These are phyloP conservation scores for Porcisia hertigi DNA, from an alignment of 208 protist genomes.

Conservation along the genomic window DNA sequence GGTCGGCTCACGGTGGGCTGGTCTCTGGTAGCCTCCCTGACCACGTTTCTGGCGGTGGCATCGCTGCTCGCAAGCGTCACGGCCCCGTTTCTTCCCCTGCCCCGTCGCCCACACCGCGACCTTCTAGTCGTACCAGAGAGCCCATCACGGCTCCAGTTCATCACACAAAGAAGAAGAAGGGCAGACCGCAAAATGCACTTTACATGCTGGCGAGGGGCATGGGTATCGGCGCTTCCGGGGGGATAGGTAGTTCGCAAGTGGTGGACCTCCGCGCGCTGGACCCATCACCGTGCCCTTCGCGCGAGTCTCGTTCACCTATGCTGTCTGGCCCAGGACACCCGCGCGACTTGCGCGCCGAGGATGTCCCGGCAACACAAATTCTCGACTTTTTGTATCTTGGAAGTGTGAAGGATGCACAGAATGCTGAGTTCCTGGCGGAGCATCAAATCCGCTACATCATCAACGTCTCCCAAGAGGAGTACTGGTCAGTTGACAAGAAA, in stretches of 20 bases:
- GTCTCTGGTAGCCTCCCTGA: background rate
- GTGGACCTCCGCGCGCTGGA: conserved; percentile 31
- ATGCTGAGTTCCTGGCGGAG: conserved; percentile 61
- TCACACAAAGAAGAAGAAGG: conserved; percentile 17
- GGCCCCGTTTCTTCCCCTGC: background rate
- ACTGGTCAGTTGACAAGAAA: conserved; percentile 72
- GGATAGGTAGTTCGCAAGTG: conserved; percentile 13
- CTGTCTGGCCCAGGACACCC: background rate
- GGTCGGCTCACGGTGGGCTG: background rate
- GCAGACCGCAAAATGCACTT: conserved; percentile 25
- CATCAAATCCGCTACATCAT: conserved; percentile 79
- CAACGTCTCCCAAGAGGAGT: conserved; percentile 87
- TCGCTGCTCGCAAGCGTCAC: background rate
- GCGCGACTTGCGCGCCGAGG: conserved; percentile 13
- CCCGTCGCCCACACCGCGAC: background rate
- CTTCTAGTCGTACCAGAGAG: background rate
- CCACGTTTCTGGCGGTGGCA: background rate
- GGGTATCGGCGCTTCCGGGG: conserved; percentile 3
- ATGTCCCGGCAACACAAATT: conserved; percentile 59
- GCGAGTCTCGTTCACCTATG: background rate
- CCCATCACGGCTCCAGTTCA: background rate
- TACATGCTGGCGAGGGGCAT: conserved; percentile 13
- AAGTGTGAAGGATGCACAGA: conserved; percentile 69
- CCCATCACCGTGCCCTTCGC: conserved; percentile 11
- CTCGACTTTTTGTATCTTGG: conserved; percentile 85